phyloP scores from a whole-genome alignment of 2,329 filamentous ascomycete genomes.

The Nectriaceae sp. region DNA sequence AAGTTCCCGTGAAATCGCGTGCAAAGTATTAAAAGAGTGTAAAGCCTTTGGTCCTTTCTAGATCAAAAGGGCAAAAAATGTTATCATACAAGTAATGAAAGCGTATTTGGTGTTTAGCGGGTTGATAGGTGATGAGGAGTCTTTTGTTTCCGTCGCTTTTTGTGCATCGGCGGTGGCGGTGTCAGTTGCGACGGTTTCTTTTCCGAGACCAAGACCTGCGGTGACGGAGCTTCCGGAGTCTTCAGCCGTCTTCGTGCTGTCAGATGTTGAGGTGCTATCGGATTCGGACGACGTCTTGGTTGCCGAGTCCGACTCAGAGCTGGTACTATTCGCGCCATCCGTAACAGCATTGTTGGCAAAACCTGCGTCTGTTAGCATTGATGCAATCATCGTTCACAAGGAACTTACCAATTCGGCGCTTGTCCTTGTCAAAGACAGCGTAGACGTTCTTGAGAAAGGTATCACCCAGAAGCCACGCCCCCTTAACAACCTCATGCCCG shows the following conservation, averaged over 20 bases:
- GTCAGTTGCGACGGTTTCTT: conserved; percentile 23
- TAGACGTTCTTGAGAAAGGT: conserved; percentile 91
- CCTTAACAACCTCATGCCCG: conserved; percentile 66
- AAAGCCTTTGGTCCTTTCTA: conserved; percentile 21
- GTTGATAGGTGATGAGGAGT: conserved; percentile 23
- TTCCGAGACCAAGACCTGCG: conserved; percentile 24
- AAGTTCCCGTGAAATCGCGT: conserved; percentile 10
- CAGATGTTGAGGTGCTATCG: conserved; percentile 14
- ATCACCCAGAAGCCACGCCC: conserved; percentile 79
- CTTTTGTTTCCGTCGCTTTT: conserved; percentile 21
- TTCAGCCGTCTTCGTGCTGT: conserved; percentile 13
- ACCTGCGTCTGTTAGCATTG: conserved; percentile 19
- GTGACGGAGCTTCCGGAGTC: no score
- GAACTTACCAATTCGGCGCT: conserved; percentile 60
- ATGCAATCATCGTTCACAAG: background rate
- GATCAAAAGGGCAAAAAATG: conserved; percentile 27
- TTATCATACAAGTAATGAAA: conserved; percentile 30
- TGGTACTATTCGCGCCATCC: conserved; percentile 3
- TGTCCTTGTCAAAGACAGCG: conserved; percentile 77
- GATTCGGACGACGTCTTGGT: conserved; percentile 13
- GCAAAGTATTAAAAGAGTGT: conserved; percentile 31
- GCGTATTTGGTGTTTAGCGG: conserved; percentile 21
- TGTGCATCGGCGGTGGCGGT: conserved; percentile 21
- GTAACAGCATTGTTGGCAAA: conserved; percentile 24
- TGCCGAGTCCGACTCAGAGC: conserved; percentile 5